Conservation (phyloP, 176 grass and related monocot genomes). For the Rhynchospora pubera region DNA sequence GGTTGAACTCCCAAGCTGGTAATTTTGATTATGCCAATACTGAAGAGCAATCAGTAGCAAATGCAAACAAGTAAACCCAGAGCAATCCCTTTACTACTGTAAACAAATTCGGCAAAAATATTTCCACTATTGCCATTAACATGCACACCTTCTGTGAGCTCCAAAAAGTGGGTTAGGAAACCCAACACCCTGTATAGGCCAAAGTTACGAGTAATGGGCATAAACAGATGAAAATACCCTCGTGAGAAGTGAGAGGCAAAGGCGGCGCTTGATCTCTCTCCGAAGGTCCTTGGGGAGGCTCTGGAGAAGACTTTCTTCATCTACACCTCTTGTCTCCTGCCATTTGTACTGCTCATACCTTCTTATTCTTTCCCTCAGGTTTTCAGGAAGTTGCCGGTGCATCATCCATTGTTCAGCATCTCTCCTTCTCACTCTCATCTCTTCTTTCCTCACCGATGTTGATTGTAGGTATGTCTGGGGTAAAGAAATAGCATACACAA, state of each 20-base stretch:
- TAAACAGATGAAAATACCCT: constrained; percentile 42
- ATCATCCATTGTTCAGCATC: constrained; percentile 91
- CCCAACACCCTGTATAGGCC: neutral
- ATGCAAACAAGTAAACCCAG: neutral
- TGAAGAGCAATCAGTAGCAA: neutral
- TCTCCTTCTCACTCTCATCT: constrained; percentile 83
- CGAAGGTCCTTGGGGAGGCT: constrained; percentile 95
- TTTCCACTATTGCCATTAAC: neutral
- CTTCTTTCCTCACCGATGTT: constrained; percentile 65
- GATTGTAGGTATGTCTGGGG: constrained; percentile 88
- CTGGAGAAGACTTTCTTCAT: constrained; percentile 73
- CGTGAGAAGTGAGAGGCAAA: constrained; percentile 81
- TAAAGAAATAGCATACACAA: neutral
- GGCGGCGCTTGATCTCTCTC: constrained; percentile 77
- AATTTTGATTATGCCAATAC: neutral
- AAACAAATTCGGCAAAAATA: neutral
- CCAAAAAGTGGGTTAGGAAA: neutral
- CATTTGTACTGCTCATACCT: constrained; percentile 88
- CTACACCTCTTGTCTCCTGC: constrained; percentile 96
- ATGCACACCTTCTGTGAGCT: neutral
- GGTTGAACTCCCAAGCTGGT: neutral
- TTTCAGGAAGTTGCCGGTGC: constrained; percentile 77
- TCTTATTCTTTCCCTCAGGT: constrained; percentile 67
- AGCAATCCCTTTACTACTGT: neutral
- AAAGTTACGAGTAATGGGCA: neutral